A percentile compares a stretch with the other conserved stretches of the same genome.
Evolutionary conservation across 2,329 filamentous ascomycete genomes (phyloP).

Genomic region (Colletotrichum godetiae): DNA sequence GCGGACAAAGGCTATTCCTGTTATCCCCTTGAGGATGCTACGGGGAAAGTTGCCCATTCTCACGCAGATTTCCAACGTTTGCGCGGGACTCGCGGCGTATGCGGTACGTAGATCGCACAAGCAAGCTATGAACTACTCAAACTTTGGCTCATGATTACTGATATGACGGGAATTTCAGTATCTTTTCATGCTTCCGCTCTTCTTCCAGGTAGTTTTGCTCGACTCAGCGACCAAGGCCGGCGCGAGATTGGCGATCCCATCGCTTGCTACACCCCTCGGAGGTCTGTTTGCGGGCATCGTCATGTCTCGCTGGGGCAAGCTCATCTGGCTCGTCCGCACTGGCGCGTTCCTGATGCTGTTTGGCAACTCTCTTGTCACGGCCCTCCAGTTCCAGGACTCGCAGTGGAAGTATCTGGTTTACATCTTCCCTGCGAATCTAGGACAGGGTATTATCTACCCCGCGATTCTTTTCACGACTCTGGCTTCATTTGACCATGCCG

Average conservation of each 20-base stretch:
- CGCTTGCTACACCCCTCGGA: conserved; percentile 67
- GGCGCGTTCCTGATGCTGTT: conserved; percentile 64
- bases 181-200: conserved; percentile 76
- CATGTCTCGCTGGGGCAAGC: conserved; percentile 66
- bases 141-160: not conserved
- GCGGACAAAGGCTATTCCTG: conserved; percentile 60
- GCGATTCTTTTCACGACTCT: conserved; percentile 70
- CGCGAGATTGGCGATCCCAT: conserved; percentile 71
- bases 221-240: conserved; percentile 74
- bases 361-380: conserved; percentile 64
- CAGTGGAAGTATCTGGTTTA: conserved; percentile 67
- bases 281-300: conserved; percentile 67
- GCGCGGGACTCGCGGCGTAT: conserved; percentile 70
- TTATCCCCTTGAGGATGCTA: conserved; percentile 68
- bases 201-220: conserved; percentile 74
- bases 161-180: conserved; percentile 52
- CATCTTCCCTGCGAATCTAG: conserved; percentile 68
- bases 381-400: conserved; percentile 60
- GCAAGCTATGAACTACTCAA: not conserved
- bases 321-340: conserved; percentile 62
- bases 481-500: conserved; percentile 70
- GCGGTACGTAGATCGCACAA: conserved; percentile 58
- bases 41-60: conserved; percentile 64
- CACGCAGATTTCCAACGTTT: conserved; percentile 69
- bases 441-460: conserved; percentile 70